phyloP scores from a whole-genome alignment of 2,329 filamentous ascomycete species.

The Blastomyces percursus region DNA sequence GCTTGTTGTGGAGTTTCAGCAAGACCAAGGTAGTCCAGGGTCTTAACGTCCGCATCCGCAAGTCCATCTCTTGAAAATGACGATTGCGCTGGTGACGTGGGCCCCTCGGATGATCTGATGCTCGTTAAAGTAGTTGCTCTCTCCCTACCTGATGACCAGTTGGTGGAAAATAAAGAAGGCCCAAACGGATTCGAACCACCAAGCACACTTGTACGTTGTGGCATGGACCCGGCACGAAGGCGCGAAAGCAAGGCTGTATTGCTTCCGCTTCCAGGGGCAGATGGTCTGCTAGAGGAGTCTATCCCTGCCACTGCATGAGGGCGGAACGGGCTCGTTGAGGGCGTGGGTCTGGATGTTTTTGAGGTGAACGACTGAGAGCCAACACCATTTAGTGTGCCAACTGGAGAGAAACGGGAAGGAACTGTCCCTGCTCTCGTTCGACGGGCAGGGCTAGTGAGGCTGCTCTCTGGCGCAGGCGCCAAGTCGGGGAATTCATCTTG shows the following conservation, averaged over 20 bases:
- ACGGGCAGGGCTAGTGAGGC: slow-evolving; percentile 54
- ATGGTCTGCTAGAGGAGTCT: slow-evolving; percentile 27
- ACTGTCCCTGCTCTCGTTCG: slow-evolving; percentile 87
- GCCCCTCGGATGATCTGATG: slow-evolving; percentile 75
- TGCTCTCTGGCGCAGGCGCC: slow-evolving; percentile 56
- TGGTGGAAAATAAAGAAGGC: slow-evolving; percentile 75
- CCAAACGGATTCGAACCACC: slow-evolving; percentile 61
- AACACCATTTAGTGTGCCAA: slow-evolving; percentile 49
- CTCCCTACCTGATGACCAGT: slow-evolving; percentile 71
- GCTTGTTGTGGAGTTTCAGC: slow-evolving; percentile 83
- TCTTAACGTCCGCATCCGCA: slow-evolving; percentile 80
- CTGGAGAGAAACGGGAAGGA: slow-evolving; percentile 84
- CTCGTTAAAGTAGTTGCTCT: slow-evolving; percentile 82
- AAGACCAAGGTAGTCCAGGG: slow-evolving; percentile 87
- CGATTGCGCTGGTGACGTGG: slow-evolving; percentile 75
- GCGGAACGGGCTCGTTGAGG: slow-evolving; percentile 79
- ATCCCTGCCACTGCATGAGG: slow-evolving; percentile 39
- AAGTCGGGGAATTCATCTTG: slow-evolving; percentile 89
- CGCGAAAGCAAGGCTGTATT: slow-evolving; percentile 71
- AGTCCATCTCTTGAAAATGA: slow-evolving; percentile 76
- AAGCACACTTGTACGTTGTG: slow-evolving; percentile 65
- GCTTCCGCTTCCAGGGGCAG: slow-evolving; percentile 38
- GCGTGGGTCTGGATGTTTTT: slow-evolving; percentile 74
- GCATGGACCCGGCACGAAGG: slow-evolving; percentile 85
- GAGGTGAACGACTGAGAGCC: slow-evolving; percentile 52